Conservation (phyloP, 2,329 filamentous ascomycete genomes). For the Fusarium sp. region DNA sequence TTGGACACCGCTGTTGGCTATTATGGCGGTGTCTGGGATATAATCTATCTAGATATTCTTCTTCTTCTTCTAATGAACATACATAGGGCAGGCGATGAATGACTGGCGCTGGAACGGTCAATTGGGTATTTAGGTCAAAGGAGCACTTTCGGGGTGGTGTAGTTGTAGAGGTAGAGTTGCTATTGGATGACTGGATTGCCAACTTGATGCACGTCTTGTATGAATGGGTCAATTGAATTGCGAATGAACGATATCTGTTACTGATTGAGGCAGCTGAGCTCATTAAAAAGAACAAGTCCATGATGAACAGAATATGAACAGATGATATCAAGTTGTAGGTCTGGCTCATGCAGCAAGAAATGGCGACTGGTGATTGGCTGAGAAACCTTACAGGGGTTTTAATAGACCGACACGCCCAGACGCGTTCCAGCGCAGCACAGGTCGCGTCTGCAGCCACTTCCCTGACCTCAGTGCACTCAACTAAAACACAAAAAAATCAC, state of each 20-base stretch:
- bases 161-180: constrained; percentile 22
- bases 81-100: constrained; percentile 33
- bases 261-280: background rate
- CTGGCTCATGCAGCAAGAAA: background rate
- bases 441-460: constrained; percentile 48
- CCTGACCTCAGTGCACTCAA: constrained; percentile 36
- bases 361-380: constrained; percentile 23
- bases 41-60: constrained; percentile 33
- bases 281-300: background rate
- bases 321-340: background rate
- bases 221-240: background rate
- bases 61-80: constrained; percentile 35
- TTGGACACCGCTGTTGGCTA: constrained; percentile 8
- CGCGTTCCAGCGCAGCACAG: constrained; percentile 41
- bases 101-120: constrained; percentile 34
- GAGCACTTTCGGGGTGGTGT: constrained; percentile 11
- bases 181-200: background rate
- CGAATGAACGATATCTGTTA: background rate
- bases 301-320: background rate
- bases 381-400: constrained; percentile 34
- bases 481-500: constrained; percentile 8
- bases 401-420: constrained; percentile 47
- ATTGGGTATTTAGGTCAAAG: constrained; percentile 15
- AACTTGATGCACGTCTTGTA: background rate
- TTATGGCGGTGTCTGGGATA: constrained; percentile 16